Conservation (phyloP, 2,329 filamentous ascomycete genomes). For the Seiridium cupressi region DNA sequence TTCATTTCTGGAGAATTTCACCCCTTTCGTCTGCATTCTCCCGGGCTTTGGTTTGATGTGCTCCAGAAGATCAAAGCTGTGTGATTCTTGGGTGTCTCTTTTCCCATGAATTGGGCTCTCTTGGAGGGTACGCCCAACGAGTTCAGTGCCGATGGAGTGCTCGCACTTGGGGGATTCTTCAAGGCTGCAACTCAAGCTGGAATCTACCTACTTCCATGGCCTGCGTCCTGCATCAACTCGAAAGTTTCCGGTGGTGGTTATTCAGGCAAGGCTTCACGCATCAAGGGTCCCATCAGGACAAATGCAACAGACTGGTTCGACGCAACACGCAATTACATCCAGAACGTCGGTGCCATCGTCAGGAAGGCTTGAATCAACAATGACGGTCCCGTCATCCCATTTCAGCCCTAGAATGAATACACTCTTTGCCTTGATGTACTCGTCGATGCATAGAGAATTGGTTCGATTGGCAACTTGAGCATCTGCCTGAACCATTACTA, state of each 20-base stretch:
- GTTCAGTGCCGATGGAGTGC: constrained; percentile 68
- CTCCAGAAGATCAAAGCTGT: constrained; percentile 80
- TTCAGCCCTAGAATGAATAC: constrained; percentile 82
- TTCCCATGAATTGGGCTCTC: constrained; percentile 76
- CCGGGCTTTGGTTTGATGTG: constrained; percentile 59
- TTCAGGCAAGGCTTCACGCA: constrained; percentile 74
- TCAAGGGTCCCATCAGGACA: constrained; percentile 62
- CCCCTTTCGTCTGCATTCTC: constrained; percentile 54
- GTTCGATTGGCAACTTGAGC: background rate
- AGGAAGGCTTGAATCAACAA: constrained; percentile 77
- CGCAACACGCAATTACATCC: constrained; percentile 61
- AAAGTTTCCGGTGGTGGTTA: constrained; percentile 74
- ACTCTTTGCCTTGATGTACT: constrained; percentile 45
- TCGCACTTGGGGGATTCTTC: constrained; percentile 71
- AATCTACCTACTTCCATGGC: constrained; percentile 70
- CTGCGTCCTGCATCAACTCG: constrained; percentile 75
- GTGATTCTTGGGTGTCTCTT: constrained; percentile 75
- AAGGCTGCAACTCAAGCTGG: constrained; percentile 69
- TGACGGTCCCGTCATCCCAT: constrained; percentile 72
- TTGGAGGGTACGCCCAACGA: constrained; percentile 69
- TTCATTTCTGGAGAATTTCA: constrained; percentile 75
- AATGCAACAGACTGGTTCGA: constrained; percentile 58
- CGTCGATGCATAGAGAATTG: constrained; percentile 10
- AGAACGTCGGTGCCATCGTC: constrained; percentile 61
- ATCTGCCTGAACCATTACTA: constrained; percentile 60